Conservation (phyloP, 2,329 filamentous ascomycete species). For the Fusarium falciforme region DNA sequence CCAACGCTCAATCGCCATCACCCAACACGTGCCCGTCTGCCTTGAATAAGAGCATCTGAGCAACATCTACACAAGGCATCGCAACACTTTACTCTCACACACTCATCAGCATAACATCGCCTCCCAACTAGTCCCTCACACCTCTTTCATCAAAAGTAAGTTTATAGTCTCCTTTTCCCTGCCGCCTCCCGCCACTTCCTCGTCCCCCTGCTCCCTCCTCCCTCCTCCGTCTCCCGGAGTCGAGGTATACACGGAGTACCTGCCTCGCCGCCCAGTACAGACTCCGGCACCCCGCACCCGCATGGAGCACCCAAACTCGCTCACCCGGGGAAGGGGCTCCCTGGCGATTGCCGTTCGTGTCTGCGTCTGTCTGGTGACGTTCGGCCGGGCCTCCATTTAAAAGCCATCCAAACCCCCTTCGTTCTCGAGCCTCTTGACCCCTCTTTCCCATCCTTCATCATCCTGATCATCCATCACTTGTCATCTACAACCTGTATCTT, state of each 20-base stretch:
- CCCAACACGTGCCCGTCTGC: conserved; percentile 1
- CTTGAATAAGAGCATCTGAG: conserved; percentile 5
- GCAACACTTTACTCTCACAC: not conserved
- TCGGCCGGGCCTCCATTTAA: conserved; percentile 39
- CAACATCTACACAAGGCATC: conserved; percentile 13
- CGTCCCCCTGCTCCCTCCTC: not conserved
- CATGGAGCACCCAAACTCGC: conserved; percentile 8
- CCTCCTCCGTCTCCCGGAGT: conserved; percentile 18
- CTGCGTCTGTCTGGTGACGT: conserved; percentile 35
- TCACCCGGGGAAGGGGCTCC: conserved; percentile 12
- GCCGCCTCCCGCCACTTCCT: not conserved
- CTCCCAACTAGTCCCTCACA: conserved; percentile 6
- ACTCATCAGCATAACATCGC: not conserved
- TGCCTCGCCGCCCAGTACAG: not conserved
- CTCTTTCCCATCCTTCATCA: conserved; percentile 36
- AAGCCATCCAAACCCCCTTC: conserved; percentile 34
- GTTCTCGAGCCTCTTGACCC: conserved; percentile 16
- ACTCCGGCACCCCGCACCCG: conserved; percentile 30
- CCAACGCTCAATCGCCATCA: not conserved
- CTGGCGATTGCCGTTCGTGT: conserved; percentile 10
- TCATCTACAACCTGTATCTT: conserved; percentile 7
- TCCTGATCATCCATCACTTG: conserved; percentile 14
- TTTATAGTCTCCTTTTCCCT: conserved; percentile 13
- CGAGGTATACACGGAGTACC: conserved; percentile 35
- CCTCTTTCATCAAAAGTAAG: conserved; percentile 29